These are phyloP conservation scores for Epichloe gansuensis DNA, from an alignment of 2,329 filamentous ascomycete species.

Conservation along the genomic window DNA sequence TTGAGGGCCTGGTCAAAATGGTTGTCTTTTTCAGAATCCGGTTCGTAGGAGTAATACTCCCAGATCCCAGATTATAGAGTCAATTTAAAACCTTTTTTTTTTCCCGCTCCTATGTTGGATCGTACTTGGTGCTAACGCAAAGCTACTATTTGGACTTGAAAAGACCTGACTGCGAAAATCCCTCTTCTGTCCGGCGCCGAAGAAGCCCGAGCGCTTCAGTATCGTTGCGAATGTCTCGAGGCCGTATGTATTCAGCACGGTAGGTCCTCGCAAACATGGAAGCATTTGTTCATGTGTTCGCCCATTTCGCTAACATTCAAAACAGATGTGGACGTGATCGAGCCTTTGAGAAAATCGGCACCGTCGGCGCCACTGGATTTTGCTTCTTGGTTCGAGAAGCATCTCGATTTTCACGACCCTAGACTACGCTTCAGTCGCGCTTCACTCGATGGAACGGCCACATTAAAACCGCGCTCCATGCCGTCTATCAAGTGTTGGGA, in stretches of 20 bases:
- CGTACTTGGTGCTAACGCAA: constrained; percentile 2
- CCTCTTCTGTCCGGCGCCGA: constrained; percentile 40
- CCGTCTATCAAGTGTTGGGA: constrained; percentile 40
- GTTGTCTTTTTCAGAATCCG: constrained; percentile 2
- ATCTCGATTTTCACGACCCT: constrained; percentile 36
- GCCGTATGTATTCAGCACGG: constrained; percentile 30
- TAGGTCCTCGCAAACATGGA: constrained; percentile 9
- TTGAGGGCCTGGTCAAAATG: neutral
- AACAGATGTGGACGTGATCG: constrained; percentile 20
- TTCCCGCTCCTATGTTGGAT: neutral
- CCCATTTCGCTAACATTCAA: neutral
- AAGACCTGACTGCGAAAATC: constrained; percentile 20
- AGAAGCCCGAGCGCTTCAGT: constrained; percentile 43
- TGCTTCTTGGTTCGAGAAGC: constrained; percentile 38
- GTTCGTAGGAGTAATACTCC: too few relatives aligned
- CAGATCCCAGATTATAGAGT: too few relatives aligned
- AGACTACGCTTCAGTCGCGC: constrained; percentile 21
- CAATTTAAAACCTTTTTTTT: too few relatives aligned
- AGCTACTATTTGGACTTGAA: neutral
- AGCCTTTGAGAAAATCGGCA: constrained; percentile 17
- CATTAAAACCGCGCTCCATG: constrained; percentile 3
- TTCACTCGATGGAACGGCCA: constrained; percentile 1
- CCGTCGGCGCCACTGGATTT: constrained; percentile 33
- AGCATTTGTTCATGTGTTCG: neutral
- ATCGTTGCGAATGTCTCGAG: constrained; percentile 46